phyloP scores from a whole-genome alignment of 139 green algal genomes.

The Tetraselmis chui region DNA sequence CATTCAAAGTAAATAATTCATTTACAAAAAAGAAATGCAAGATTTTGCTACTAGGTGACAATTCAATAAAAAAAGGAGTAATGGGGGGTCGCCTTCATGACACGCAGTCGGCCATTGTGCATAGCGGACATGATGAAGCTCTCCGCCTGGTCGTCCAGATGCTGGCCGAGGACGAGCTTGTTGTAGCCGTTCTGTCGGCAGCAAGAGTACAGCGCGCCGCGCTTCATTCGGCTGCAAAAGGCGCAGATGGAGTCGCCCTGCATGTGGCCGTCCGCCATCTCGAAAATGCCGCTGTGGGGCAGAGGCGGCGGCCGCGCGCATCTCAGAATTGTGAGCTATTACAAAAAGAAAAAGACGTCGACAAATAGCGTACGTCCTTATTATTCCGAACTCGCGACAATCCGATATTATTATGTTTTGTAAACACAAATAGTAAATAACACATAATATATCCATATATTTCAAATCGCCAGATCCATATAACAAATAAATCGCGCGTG shows the following conservation, averaged over 20 bases:
- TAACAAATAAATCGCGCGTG: too few relatives aligned
- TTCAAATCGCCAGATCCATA: too few relatives aligned
- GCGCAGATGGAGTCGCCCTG: constrained; percentile 22
- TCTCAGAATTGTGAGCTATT: constrained; percentile 17
- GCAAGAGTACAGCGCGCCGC: constrained; percentile 25
- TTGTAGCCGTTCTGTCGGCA: constrained; percentile 24
- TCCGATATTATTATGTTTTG: too few relatives aligned
- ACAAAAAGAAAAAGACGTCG: too few relatives aligned
- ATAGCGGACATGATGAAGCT: constrained; percentile 22
- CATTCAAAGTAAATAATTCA: too few relatives aligned
- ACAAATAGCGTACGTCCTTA: too few relatives aligned
- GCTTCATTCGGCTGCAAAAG: constrained; percentile 27
- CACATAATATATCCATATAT: too few relatives aligned
- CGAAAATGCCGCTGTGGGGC: background rate
- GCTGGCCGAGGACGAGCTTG: constrained; percentile 17
- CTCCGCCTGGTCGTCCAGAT: constrained; percentile 23
- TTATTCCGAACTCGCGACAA: too few relatives aligned
- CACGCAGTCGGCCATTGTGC: constrained; percentile 16
- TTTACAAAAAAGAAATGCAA: too few relatives aligned
- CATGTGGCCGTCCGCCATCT: constrained; percentile 8
- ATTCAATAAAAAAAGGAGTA: too few relatives aligned
- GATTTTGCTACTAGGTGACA: too few relatives aligned
- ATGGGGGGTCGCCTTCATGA: constrained; percentile 20
- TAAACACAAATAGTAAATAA: too few relatives aligned
- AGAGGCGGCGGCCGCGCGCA: background rate